A percentile compares a stretch with the other conserved stretches of the same genome.
These are phyloP conservation scores for Mycena capillaripes DNA, from an alignment of 768 basidiomycete species.

Conservation along the genomic window DNA sequence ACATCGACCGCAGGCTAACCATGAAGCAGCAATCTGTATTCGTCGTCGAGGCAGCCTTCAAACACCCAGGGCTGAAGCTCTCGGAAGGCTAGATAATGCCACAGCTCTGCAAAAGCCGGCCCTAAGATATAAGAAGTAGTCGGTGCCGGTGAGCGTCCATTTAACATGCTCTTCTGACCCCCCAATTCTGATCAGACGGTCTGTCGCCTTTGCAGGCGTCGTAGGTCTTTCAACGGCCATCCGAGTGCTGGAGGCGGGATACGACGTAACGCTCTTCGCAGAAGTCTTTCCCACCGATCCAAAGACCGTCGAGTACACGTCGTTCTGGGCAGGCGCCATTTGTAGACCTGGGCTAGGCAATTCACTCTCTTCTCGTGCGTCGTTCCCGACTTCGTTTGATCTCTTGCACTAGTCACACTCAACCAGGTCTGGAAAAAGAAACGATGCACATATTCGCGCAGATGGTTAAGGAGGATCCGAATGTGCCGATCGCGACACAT, in stretches of 20 bases:
- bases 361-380: not conserved
- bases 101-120: no score
- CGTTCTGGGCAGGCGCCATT: slow-evolving; percentile 62
- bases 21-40: slow-evolving; percentile 9
- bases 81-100: no score
- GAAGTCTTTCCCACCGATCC: slow-evolving; percentile 63
- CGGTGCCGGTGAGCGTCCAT: not conserved
- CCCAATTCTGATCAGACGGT: not conserved
- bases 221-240: slow-evolving; percentile 69
- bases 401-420: not conserved
- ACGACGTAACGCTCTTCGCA: slow-evolving; percentile 63
- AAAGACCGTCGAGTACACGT: slow-evolving; percentile 64
- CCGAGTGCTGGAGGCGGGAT: slow-evolving; percentile 60
- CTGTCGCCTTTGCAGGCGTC: slow-evolving; percentile 54
- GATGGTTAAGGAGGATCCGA: slow-evolving; percentile 15
- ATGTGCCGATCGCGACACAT: slow-evolving; percentile 10
- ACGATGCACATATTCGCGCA: slow-evolving; percentile 6
- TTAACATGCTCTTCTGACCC: not conserved
- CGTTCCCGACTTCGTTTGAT: not conserved
- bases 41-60: no score
- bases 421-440: slow-evolving; percentile 16
- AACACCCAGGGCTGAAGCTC: no score
- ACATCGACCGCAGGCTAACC: not conserved
- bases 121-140: no score
- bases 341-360: slow-evolving; percentile 3